A percentile compares a stretch with the other conserved stretches of the same genome.
Evolutionary conservation across 129 eudicot species (phyloP).

Genomic region (Solidago caesia): DNA sequence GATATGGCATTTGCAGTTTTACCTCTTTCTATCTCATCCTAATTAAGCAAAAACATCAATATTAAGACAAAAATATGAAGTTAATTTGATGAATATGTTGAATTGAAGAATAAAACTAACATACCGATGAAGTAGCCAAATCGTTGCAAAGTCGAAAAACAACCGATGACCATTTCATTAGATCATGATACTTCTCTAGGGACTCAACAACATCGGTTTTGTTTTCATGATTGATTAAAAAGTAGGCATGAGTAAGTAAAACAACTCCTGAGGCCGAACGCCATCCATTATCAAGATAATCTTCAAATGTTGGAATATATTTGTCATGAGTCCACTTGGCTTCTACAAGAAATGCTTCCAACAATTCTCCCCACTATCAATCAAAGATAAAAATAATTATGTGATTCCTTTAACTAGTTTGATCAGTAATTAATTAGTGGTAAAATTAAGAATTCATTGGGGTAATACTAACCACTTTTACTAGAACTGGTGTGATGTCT

Average conservation of each 20-base stretch:
- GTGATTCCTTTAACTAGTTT: not conserved
- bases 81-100: not conserved
- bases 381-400: not conserved
- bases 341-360: constrained; percentile 32
- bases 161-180: constrained; percentile 40
- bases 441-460: not conserved
- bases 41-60: not conserved
- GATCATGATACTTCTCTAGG: constrained; percentile 24
- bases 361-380: constrained; percentile 17
- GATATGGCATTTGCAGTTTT: constrained; percentile 3
- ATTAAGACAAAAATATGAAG: not conserved
- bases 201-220: constrained; percentile 2
- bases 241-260: constrained; percentile 22
- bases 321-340: constrained; percentile 30
- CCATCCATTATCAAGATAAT: constrained; percentile 24
- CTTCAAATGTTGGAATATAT: constrained; percentile 15
- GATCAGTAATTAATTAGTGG: not conserved
- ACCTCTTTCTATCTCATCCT: not conserved
- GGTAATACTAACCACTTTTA: constrained; percentile 1
- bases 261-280: constrained; percentile 19
- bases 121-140: constrained; percentile 30
- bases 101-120: not conserved
- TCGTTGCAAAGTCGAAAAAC: constrained; percentile 41
- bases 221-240: not conserved
- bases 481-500: not conserved